Evolutionary conservation across 2,329 filamentous ascomycete species (phyloP), one percentile per base, ranked within the genome.

Genomic region (Clonostachys sp.): DNA sequence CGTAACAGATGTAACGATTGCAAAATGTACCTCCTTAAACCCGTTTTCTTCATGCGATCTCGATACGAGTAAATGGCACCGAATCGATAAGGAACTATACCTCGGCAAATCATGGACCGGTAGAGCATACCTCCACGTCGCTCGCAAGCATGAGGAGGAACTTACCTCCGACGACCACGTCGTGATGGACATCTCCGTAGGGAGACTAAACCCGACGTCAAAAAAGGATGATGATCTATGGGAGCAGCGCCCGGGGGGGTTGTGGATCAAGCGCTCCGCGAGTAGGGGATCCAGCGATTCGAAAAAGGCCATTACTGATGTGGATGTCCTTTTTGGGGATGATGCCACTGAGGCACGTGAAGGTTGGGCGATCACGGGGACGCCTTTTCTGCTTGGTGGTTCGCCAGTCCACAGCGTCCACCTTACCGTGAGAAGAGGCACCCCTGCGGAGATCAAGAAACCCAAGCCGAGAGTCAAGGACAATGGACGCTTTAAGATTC

Each of bases 401-500:
- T 39, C 36, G 36, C 35, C 83, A 36, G 70, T 79, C 10, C 83
- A 84, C 20, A 83, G 86, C 53, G 83, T 89, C 18, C 84, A 91
- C 50, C 65, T 99, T 48, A 95, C 83, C 24, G 76, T 96, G 44
- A 82, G 89, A 45, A 81, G 88, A 56, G 92, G 94, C 3, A 73
- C 76, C 45, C 80, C 81, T 18, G 71, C 74, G 18, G 80, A 84
- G 54, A 65, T 77, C 35, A 78, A 83, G 58, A 91, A 86, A 63
- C 87, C 88, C 1, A 73, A 82, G 38, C 88, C 86, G 12, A 82
- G 88, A 49, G 89, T 99, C 53, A 80, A 82, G 41, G 90, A 95
- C 51, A 90, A 94, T 62, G 94, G 92, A 33, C 90, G 87, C 57
- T 97, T 97, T 74, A 97, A 97, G 73, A 96, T 99, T 54, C 83